These are phyloP conservation scores for Collybia sordida DNA, from an alignment of 768 basidiomycete genomes.

Conservation along the genomic window DNA sequence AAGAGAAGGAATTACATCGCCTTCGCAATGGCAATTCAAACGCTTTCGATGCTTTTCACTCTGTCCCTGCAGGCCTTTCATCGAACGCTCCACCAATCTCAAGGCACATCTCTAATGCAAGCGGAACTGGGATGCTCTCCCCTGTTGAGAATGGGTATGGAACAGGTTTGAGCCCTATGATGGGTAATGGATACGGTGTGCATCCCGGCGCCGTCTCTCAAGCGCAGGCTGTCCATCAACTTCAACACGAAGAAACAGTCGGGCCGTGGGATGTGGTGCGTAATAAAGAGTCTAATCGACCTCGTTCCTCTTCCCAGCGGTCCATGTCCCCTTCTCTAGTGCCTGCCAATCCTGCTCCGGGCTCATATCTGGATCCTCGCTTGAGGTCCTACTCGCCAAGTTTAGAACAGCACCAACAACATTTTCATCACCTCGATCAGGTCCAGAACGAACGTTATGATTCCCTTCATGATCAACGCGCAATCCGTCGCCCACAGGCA, in stretches of 20 bases:
- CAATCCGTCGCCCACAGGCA: slow-evolving; percentile 5
- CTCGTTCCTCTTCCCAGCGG: slow-evolving; percentile 30
- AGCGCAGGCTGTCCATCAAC: slow-evolving; percentile 5
- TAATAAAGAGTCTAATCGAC: slow-evolving; percentile 7
- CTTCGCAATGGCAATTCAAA: slow-evolving; percentile 40
- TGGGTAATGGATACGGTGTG: slow-evolving; percentile 12
- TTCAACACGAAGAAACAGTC: slow-evolving; percentile 29
- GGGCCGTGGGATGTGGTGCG: slow-evolving; percentile 46
- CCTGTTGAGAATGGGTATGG: slow-evolving; percentile 11
- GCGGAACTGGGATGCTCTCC: slow-evolving; percentile 16
- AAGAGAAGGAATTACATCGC: slow-evolving; percentile 49
- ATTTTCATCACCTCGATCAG: slow-evolving; percentile 13
- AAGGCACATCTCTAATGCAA: slow-evolving; percentile 32
- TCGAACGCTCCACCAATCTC: slow-evolving; percentile 14
- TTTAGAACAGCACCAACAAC: slow-evolving; percentile 10
- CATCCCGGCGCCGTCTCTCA: slow-evolving; percentile 2
- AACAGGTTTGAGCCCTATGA: slow-evolving; percentile 15
- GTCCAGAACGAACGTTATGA: slow-evolving; percentile 15
- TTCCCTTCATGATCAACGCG: slow-evolving; percentile 7
- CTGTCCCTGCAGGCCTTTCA: slow-evolving; percentile 37
- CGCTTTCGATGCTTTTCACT: slow-evolving; percentile 81
- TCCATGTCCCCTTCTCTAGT: slow-evolving; percentile 30
- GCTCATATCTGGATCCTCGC: slow-evolving; percentile 5
- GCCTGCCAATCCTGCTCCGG: slow-evolving; percentile 2
- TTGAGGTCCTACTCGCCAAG: slow-evolving; percentile 15